Evolutionary conservation across 495 filamentous ascomycete species (phyloP).

Genomic region (Parathielavia hyrcaniae): DNA sequence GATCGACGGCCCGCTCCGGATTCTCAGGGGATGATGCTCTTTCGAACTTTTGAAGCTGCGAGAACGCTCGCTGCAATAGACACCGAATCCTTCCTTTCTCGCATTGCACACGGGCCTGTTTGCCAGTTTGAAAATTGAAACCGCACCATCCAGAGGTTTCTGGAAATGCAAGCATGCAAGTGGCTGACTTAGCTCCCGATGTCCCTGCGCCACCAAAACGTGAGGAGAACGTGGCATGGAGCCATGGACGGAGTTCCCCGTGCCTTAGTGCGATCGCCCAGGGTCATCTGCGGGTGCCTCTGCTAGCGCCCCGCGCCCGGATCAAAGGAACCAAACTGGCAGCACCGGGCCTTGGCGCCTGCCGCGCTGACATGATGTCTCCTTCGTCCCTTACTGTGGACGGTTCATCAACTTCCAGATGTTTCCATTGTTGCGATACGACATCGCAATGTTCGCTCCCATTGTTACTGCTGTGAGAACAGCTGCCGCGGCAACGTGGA

Average conservation of each 20-base stretch:
- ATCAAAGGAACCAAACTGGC: constrained; percentile 1
- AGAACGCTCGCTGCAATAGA: neutral
- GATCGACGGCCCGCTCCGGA: constrained; percentile 15
- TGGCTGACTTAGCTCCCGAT: neutral
- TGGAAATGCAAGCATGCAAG: neutral
- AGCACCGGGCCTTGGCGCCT: neutral
- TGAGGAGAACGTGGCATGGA: neutral
- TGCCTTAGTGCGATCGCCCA: neutral
- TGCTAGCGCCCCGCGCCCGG: constrained; percentile 8
- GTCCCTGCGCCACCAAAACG: neutral
- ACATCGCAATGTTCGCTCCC: too few species aligned
- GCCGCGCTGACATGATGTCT: too few species aligned
- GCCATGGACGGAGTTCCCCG: too few species aligned
- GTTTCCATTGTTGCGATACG: too few species aligned
- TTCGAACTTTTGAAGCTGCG: neutral
- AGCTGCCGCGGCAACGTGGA: too few species aligned
- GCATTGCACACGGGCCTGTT: neutral
- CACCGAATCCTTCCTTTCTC: neutral
- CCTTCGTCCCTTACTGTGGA: too few species aligned
- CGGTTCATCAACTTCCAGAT: too few species aligned
- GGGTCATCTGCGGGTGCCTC: neutral
- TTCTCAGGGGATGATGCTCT: neutral
- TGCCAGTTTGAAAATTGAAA: neutral
- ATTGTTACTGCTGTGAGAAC: neutral
- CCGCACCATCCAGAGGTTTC: neutral